A percentile compares a stretch with the other conserved stretches of the same genome.
phyloP scores from a whole-genome alignment of 169 alveolate species.

The Plasmodium blacklocki region DNA sequence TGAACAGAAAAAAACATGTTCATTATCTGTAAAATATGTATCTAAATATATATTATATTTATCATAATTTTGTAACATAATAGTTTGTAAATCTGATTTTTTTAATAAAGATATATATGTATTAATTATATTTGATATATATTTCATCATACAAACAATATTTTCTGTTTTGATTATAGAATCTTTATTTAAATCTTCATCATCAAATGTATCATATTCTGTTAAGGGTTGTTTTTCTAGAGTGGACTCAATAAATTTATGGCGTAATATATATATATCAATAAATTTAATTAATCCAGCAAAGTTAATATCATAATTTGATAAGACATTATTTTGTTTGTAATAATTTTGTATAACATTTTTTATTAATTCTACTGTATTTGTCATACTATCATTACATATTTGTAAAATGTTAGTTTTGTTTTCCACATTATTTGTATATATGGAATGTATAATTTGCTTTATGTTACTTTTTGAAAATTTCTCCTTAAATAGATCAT shows the following conservation, averaged over 20 bases:
- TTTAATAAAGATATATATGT: slow-evolving; percentile 6
- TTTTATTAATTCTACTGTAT: not conserved
- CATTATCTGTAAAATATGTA: not conserved
- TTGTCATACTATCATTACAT: slow-evolving; percentile 3
- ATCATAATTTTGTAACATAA: slow-evolving; percentile 28
- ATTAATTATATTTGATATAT: slow-evolving; percentile 21
- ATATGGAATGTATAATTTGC: slow-evolving; percentile 5
- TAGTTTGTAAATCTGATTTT: not conserved
- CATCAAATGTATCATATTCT: too few relatives aligned
- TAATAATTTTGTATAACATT: not conserved
- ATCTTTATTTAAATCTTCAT: too few relatives aligned
- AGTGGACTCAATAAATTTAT: not conserved
- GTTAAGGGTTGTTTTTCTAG: too few relatives aligned
- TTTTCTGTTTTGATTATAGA: not conserved
- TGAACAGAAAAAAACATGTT: slow-evolving; percentile 19
- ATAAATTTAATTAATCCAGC: slow-evolving; percentile 34
- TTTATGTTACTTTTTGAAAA: slow-evolving; percentile 22
- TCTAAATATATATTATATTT: not conserved
- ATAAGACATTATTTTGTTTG: not conserved
- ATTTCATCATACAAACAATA: slow-evolving; percentile 46
- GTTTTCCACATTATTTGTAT: not conserved
- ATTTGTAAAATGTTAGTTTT: not conserved
- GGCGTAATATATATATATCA: slow-evolving; percentile 6
- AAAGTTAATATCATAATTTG: slow-evolving; percentile 6
- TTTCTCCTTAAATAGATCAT: slow-evolving; percentile 14